phyloP scores from a whole-genome alignment of 2,329 filamentous ascomycete genomes.

The Cryphonectria radicalis region DNA sequence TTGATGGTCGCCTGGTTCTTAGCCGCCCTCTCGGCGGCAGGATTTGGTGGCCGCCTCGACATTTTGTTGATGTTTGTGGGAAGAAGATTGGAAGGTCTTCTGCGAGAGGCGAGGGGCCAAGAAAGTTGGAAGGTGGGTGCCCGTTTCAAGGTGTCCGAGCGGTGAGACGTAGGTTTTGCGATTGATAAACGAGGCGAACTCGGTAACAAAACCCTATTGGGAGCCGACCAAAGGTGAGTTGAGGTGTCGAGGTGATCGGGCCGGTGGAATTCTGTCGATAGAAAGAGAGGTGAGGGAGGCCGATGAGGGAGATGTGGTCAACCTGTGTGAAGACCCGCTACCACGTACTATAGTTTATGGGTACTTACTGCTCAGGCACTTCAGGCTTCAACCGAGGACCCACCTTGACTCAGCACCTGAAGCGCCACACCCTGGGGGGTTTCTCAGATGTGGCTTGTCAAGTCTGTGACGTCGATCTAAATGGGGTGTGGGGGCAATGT shows the following conservation, averaged over 20 bases:
- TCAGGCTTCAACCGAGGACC: not conserved
- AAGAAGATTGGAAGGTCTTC: not conserved
- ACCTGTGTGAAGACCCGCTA: conserved; percentile 10
- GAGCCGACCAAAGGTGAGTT: not conserved
- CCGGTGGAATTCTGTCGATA: not conserved
- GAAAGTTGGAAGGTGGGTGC: not conserved
- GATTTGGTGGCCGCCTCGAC: conserved; percentile 78
- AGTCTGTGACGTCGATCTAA: conserved; percentile 23
- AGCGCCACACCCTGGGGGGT: not conserved
- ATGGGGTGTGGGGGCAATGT: conserved; percentile 16
- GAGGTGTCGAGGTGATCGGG: not conserved
- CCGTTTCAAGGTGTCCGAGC: not conserved
- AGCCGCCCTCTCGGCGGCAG: conserved; percentile 83
- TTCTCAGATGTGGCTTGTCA: not conserved
- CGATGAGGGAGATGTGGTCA: conserved; percentile 11
- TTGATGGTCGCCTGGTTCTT: conserved; percentile 95
- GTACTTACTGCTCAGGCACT: not conserved
- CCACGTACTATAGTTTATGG: not conserved
- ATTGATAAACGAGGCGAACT: not conserved
- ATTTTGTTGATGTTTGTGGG: conserved; percentile 50
- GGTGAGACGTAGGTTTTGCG: not conserved
- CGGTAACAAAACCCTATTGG: not conserved
- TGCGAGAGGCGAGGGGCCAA: not conserved
- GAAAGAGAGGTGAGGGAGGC: conserved; percentile 8
- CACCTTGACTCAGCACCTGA: not conserved